phyloP scores from a whole-genome alignment of 1,284 basidiomycete species.

The Trichosporon faecale region DNA sequence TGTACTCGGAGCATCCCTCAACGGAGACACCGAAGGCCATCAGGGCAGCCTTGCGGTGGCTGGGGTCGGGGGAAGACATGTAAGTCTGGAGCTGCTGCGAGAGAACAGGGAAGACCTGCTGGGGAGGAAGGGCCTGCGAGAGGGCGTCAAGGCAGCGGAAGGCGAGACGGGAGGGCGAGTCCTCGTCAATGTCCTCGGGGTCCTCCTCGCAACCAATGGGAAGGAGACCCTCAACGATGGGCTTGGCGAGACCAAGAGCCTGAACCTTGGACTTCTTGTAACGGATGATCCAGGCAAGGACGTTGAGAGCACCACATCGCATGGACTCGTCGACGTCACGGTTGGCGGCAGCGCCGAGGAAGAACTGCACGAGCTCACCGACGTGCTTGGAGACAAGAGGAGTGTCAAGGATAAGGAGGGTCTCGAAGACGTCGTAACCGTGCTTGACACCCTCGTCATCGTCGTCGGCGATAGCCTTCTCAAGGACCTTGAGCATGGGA shows the following conservation, averaged over 20 bases:
- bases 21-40: conserved; percentile 94
- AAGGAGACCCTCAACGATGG: conserved; percentile 87
- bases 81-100: conserved; percentile 76
- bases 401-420: conserved; percentile 88
- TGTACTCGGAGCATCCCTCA: conserved; percentile 97
- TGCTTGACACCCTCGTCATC: conserved; percentile 83
- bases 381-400: conserved; percentile 88
- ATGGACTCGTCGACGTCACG: conserved; percentile 73
- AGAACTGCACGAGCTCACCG: conserved; percentile 82
- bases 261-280: conserved; percentile 98
- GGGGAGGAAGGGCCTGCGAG: conserved; percentile 88
- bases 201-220: conserved; percentile 89
- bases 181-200: conserved; percentile 73
- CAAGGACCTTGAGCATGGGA: conserved; percentile 83
- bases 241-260: conserved; percentile 75
- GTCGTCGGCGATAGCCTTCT: conserved; percentile 75
- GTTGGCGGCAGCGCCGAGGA: conserved; percentile 81
- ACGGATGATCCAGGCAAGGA: conserved; percentile 92
- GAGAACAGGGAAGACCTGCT: conserved; percentile 94
- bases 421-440: conserved; percentile 94
- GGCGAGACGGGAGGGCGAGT: conserved; percentile 87
- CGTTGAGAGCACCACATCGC: conserved; percentile 88
- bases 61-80: conserved; percentile 73
- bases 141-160: conserved; percentile 94
- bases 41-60: conserved; percentile 84